A percentile compares a stretch with the other conserved stretches of the same genome.
Evolutionary conservation across 768 basidiomycete genomes (phyloP).

Genomic region (Tulasnella sp.): DNA sequence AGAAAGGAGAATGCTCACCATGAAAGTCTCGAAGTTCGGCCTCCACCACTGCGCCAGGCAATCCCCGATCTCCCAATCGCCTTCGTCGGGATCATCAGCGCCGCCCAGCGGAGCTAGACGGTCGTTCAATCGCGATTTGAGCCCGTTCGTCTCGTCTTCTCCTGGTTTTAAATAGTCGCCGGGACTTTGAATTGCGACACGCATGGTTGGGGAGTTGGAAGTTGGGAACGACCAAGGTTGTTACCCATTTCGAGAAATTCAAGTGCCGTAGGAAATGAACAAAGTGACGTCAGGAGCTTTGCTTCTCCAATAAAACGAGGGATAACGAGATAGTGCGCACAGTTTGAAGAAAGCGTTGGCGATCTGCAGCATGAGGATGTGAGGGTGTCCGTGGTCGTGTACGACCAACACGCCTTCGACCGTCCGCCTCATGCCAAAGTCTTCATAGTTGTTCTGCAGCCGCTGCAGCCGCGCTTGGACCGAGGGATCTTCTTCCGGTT

Average conservation of each 20-base stretch:
- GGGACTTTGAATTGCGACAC: conserved; percentile 56
- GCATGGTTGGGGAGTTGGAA: neutral
- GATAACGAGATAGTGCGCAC: too few species aligned
- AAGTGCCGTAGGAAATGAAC: neutral
- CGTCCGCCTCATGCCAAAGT: conserved; percentile 94
- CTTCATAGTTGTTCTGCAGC: conserved; percentile 94
- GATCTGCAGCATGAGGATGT: conserved; percentile 97
- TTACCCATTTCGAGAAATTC: neutral
- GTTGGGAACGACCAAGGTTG: neutral
- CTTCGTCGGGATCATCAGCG: conserved; percentile 75
- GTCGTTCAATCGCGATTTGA: conserved; percentile 86
- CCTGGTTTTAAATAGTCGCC: conserved; percentile 99
- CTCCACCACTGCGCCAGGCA: conserved; percentile 99
- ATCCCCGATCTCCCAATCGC: conserved; percentile 95
- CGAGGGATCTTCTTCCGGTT: conserved; percentile 96
- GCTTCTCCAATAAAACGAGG: too few species aligned
- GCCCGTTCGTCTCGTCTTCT: conserved; percentile 89
- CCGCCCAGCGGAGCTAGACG: conserved; percentile 82
- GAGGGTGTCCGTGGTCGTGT: conserved; percentile 96
- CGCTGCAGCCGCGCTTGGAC: conserved; percentile 93
- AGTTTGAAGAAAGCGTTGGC: conserved; percentile 99
- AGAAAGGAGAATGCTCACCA: conserved; percentile 61
- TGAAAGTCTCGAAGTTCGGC: conserved; percentile 98
- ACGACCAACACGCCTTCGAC: conserved; percentile 89
- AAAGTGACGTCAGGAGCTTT: too few species aligned